Evolutionary conservation across 202 grass and related monocot species (phyloP).

Genomic region (Eragrostis tef): DNA sequence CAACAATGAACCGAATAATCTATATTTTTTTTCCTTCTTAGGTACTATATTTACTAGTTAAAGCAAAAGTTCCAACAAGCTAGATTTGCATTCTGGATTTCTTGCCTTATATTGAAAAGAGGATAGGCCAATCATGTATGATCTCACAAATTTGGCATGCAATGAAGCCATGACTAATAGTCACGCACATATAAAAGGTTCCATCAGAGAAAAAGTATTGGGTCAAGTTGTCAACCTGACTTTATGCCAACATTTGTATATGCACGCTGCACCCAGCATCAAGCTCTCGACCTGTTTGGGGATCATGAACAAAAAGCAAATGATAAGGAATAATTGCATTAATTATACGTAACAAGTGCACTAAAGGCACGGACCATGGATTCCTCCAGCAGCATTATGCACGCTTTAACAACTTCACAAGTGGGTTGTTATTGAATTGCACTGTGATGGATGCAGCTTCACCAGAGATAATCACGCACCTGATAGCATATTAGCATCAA

Average conservation of each 20-base stretch:
- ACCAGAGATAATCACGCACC: conserved; percentile 44
- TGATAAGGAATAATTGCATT: conserved; percentile 40
- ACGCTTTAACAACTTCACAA: conserved; percentile 21
- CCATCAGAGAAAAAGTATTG: conserved; percentile 32
- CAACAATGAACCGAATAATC: conserved; percentile 10
- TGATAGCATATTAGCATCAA: conserved; percentile 38
- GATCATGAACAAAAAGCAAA: conserved; percentile 44
- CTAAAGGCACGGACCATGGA: conserved; percentile 7
- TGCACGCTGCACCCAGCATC: conserved; percentile 29
- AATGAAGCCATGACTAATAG: conserved; percentile 14
- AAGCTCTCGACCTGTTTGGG: conserved; percentile 10
- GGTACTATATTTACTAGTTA: conserved; percentile 14
- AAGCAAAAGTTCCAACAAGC: conserved; percentile 37
- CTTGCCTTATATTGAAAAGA: conserved; percentile 45
- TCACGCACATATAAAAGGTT: conserved; percentile 25
- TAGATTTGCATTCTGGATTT: conserved; percentile 42
- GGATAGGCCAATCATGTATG: conserved; percentile 39
- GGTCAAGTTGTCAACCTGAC: conserved; percentile 42
- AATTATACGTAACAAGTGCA: conserved; percentile 41
- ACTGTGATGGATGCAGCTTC: background rate
- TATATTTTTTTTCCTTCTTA: conserved; percentile 14
- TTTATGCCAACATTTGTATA: conserved; percentile 40
- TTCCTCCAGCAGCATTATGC: conserved; percentile 39
- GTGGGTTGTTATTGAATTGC: conserved; percentile 37
- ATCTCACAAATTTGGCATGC: conserved; percentile 41